Conservation (phyloP, 2,329 filamentous ascomycete species). For the Aspergillus phoenicis region DNA sequence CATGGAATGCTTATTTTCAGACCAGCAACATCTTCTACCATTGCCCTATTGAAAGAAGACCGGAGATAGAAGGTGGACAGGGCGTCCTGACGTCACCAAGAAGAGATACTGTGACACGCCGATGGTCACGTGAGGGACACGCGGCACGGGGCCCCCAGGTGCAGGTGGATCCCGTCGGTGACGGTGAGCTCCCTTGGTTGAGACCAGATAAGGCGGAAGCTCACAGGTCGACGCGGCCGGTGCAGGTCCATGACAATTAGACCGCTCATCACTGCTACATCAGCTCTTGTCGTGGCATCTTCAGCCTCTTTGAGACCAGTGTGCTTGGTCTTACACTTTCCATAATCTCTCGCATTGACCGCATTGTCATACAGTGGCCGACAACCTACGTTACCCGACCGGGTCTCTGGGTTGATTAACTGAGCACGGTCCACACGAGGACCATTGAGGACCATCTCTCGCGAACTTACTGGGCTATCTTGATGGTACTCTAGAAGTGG, state of each 20-base stretch:
- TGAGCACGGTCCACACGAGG: conserved; percentile 7
- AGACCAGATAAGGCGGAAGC: conserved; percentile 10
- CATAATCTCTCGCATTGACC: background rate
- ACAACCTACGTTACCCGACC: background rate
- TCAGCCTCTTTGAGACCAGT: background rate
- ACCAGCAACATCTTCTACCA: no score
- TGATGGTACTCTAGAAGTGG: background rate
- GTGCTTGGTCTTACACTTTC: background rate
- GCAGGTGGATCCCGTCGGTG: conserved; percentile 15
- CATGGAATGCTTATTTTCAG: background rate
- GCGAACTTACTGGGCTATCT: background rate
- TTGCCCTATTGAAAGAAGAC: no score
- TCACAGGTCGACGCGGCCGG: background rate
- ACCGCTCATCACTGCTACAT: background rate
- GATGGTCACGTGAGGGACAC: conserved; percentile 19
- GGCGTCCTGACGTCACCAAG: conserved; percentile 15
- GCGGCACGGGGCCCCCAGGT: conserved; percentile 17
- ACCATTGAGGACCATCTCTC: background rate
- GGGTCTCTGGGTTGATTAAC: conserved; percentile 1
- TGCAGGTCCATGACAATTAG: background rate
- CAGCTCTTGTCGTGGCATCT: background rate
- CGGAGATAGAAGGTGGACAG: no score
- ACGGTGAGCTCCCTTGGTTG: conserved; percentile 12
- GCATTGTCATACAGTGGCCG: background rate
- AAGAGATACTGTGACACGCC: background rate